Percentiles rank a stretch among this genome's conserved stretches.
Conservation (phyloP, 2,329 filamentous ascomycete species). For the Fusarium torulosum region DNA sequence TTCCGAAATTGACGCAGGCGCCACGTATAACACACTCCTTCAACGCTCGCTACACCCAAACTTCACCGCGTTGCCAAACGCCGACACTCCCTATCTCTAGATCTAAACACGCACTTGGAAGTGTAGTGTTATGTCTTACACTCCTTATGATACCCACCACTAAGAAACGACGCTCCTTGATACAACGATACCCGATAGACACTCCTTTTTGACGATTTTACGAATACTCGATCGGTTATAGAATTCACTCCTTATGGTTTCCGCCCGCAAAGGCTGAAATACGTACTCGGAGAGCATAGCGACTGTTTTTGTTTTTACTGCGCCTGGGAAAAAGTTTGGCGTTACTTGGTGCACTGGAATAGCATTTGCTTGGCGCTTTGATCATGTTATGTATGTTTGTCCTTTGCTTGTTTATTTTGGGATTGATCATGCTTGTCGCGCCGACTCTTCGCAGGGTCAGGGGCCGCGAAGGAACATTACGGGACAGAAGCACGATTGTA, state of each 20-base stretch:
- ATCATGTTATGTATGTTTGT: slow-evolving; percentile 36
- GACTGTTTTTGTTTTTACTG: slow-evolving; percentile 56
- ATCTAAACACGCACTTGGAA: slow-evolving; percentile 39
- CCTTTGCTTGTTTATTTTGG: slow-evolving; percentile 29
- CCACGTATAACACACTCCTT: slow-evolving; percentile 56
- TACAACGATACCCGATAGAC: slow-evolving; percentile 53
- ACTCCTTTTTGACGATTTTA: slow-evolving; percentile 55
- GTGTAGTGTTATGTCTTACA: slow-evolving; percentile 52
- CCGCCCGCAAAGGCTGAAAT: slow-evolving; percentile 54
- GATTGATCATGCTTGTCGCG: slow-evolving; percentile 33
- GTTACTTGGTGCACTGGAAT: slow-evolving; percentile 42
- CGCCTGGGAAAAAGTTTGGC: slow-evolving; percentile 47
- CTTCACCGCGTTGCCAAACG: slow-evolving; percentile 49
- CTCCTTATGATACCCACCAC: slow-evolving; percentile 51
- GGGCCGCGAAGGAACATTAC: slow-evolving; percentile 36
- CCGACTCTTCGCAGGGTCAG: slow-evolving; percentile 34
- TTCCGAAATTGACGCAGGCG: slow-evolving; percentile 50
- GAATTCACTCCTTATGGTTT: slow-evolving; percentile 62
- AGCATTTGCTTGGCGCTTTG: slow-evolving; percentile 46
- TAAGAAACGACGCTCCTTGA: slow-evolving; percentile 49
- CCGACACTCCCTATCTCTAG: slow-evolving; percentile 49
- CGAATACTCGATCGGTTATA: slow-evolving; percentile 55
- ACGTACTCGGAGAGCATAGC: slow-evolving; percentile 66
- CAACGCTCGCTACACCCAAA: slow-evolving; percentile 52
- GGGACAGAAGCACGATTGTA: slow-evolving; percentile 38